Evolutionary conservation across 2,329 filamentous ascomycete genomes (phyloP).

Genomic region (Polychaeton citri): DNA sequence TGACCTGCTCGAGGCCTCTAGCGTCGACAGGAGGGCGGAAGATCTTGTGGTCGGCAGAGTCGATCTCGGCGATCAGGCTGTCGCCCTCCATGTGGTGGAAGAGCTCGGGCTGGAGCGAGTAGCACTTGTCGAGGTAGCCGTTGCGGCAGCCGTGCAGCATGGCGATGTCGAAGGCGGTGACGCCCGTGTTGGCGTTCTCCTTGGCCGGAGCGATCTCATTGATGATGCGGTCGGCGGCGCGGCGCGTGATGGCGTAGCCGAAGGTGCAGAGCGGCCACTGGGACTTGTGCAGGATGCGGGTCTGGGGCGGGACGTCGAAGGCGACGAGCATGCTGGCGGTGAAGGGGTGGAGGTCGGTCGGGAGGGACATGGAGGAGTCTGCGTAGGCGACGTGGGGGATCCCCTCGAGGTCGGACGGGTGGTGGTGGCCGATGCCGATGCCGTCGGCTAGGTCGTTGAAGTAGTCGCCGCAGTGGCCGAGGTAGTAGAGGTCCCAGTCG

Average conservation of each 20-base stretch:
- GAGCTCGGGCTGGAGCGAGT: conserved; percentile 22
- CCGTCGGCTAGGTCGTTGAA: conserved; percentile 21
- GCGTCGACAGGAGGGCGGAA: conserved; percentile 15
- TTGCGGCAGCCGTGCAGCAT: conserved; percentile 26
- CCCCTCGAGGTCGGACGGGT: conserved; percentile 15
- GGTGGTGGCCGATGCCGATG: conserved; percentile 25
- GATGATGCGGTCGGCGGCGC: conserved; percentile 20
- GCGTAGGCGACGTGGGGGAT: conserved; percentile 23
- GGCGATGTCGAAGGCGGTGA: conserved; percentile 25
- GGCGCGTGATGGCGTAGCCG: conserved; percentile 28
- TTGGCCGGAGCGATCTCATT: conserved; percentile 24
- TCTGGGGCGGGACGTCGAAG: conserved; percentile 23
- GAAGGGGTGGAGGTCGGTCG: conserved; percentile 24
- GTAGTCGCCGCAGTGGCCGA: conserved; percentile 29
- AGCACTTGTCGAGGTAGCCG: conserved; percentile 17
- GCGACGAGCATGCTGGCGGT: conserved; percentile 24
- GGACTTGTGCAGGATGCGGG: conserved; percentile 26
- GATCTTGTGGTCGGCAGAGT: conserved; percentile 14
- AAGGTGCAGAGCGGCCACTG: conserved; percentile 31
- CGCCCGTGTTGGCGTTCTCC: conserved; percentile 17
- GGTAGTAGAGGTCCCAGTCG: conserved; percentile 27
- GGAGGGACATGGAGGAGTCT: conserved; percentile 24
- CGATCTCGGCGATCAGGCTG: conserved; percentile 25
- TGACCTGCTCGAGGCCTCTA: conserved; percentile 9
- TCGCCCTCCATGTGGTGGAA: conserved; percentile 26